A percentile compares a stretch with the other conserved stretches of the same genome.
Evolutionary conservation across 306 rosid genomes (phyloP).

Genomic region (Cucurbita maxima): DNA sequence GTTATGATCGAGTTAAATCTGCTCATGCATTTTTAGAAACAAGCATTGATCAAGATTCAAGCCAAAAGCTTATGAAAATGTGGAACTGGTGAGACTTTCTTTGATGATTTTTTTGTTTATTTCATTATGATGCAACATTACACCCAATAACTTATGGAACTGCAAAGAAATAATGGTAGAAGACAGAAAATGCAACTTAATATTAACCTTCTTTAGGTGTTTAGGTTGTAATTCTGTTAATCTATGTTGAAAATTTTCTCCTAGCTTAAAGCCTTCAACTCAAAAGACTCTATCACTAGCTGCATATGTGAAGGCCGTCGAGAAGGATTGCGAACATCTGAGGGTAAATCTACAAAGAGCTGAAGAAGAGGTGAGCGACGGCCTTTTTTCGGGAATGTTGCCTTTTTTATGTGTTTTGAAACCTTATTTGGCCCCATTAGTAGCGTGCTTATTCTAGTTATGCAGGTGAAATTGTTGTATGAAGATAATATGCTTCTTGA

Average conservation of each 20-base stretch:
- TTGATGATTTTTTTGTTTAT: background rate
- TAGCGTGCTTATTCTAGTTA: background rate
- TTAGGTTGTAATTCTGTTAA: background rate
- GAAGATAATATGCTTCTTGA: conserved; percentile 50
- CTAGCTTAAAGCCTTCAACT: conserved; percentile 59
- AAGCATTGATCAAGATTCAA: conserved; percentile 34
- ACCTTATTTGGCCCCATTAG: background rate
- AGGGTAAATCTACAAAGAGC: conserved; percentile 68
- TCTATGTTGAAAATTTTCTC: conserved; percentile 2
- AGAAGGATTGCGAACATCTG: conserved; percentile 67
- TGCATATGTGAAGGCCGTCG: conserved; percentile 47
- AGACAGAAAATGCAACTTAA: background rate
- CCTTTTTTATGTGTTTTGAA: background rate
- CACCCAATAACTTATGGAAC: background rate
- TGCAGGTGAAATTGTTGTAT: conserved; percentile 62
- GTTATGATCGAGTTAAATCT: conserved; percentile 28
- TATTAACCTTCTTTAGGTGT: background rate
- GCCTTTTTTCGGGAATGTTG: background rate
- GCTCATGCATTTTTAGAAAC: conserved; percentile 48
- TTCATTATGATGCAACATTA: background rate
- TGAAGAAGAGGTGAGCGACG: conserved; percentile 64
- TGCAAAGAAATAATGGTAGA: background rate
- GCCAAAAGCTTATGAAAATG: conserved; percentile 44
- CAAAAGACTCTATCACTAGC: conserved; percentile 45
- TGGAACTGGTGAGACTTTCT: conserved; percentile 51